Conservation (phyloP, 1,284 basidiomycete species). For the Coniferiporia sulphurascens region DNA sequence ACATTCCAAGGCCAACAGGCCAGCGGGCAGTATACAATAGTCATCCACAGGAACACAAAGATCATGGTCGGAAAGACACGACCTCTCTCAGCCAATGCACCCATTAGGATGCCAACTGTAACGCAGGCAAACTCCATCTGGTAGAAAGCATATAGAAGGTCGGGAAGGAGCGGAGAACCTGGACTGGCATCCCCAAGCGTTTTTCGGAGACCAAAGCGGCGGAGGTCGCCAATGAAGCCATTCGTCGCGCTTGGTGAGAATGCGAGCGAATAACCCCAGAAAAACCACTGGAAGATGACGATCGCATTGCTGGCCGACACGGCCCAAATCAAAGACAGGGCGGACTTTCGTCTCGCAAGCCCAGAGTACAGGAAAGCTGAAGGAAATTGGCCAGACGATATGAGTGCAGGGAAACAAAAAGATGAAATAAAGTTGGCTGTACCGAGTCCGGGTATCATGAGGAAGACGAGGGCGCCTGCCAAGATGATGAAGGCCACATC, state of each 20-base stretch:
- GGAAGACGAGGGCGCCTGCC: conserved; percentile 74
- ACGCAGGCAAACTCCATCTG: conserved; percentile 87
- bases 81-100: conserved; percentile 85
- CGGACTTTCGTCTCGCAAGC: conserved; percentile 71
- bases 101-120: conserved; percentile 71
- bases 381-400: not conserved
- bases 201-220: conserved; percentile 61
- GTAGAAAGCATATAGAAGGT: conserved; percentile 79
- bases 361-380: conserved; percentile 85
- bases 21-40: conserved; percentile 78
- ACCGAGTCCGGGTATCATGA: conserved; percentile 79
- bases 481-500: conserved; percentile 77
- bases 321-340: conserved; percentile 65
- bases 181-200: conserved; percentile 78
- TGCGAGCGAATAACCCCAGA: conserved; percentile 82
- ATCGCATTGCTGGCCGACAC: conserved; percentile 70
- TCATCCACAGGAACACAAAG: conserved; percentile 84
- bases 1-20: conserved; percentile 75
- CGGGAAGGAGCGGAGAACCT: conserved; percentile 66
- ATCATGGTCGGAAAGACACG: conserved; percentile 85
- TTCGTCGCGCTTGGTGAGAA: conserved; percentile 75
- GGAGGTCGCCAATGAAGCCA: conserved; percentile 78
- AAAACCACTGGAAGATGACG: conserved; percentile 87
- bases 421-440: conserved; percentile 16
- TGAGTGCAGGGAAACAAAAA: not conserved